Conservation (phyloP, 768 basidiomycete species). For the Gloeopeniophorella convolvens region DNA sequence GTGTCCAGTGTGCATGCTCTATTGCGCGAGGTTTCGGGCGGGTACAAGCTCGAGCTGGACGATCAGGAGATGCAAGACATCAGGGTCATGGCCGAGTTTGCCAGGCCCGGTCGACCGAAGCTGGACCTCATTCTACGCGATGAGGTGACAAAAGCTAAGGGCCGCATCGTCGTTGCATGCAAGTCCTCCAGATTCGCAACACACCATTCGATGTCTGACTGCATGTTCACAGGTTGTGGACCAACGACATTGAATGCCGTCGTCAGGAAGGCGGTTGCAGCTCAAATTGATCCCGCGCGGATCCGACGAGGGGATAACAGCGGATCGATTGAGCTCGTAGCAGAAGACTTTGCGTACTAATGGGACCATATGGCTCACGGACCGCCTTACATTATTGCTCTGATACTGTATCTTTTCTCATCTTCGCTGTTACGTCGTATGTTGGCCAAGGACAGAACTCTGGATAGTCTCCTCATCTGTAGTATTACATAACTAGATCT, state of each 20-base stretch:
- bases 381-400: neutral
- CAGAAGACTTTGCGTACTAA: constrained; percentile 65
- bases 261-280: constrained; percentile 57
- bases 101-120: constrained; percentile 60
- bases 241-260: constrained; percentile 63
- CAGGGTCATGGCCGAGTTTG: constrained; percentile 52
- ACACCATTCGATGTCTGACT: too few species aligned
- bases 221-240: constrained; percentile 52
- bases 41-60: constrained; percentile 42
- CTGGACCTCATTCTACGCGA: constrained; percentile 55
- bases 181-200: too few species aligned
- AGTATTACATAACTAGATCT: too few species aligned
- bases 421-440: too few species aligned
- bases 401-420: neutral
- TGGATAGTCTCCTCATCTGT: too few species aligned
- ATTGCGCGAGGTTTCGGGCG: constrained; percentile 25
- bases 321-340: constrained; percentile 53
- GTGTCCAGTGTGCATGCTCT: constrained; percentile 25
- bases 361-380: neutral
- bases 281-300: constrained; percentile 50
- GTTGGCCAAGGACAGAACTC: neutral
- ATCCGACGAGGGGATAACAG: constrained; percentile 50
- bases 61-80: constrained; percentile 55
- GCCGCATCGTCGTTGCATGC: constrained; percentile 60
- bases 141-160: constrained; percentile 51